Percentiles rank a stretch among this genome's conserved stretches.
phyloP scores from a whole-genome alignment of 371 early-diverging fungal species.

The Mortierella polycephala region DNA sequence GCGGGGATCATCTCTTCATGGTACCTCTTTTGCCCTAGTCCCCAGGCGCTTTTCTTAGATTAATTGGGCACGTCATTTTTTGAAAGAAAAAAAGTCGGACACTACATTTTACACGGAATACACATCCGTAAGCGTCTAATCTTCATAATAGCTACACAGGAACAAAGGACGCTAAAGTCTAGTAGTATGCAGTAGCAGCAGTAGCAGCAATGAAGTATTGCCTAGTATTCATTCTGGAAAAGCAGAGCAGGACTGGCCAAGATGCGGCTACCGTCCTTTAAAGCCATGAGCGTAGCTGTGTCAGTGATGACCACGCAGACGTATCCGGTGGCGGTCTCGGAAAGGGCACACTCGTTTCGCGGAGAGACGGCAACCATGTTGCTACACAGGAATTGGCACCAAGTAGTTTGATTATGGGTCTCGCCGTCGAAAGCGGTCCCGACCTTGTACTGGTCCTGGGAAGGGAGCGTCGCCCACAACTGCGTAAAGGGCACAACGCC shows the following conservation, averaged over 20 bases:
- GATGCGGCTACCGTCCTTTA: slow-evolving; percentile 18
- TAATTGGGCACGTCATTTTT: no score
- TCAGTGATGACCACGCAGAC: slow-evolving; percentile 34
- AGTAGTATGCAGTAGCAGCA: no score
- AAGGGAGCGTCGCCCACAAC: slow-evolving; percentile 4
- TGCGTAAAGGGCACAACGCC: slow-evolving; percentile 18
- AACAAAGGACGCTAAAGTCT: no score
- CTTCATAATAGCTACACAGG: no score
- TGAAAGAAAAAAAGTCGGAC: no score
- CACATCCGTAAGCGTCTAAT: no score
- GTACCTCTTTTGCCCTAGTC: no score
- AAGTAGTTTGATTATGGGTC: background rate
- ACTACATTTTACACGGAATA: no score
- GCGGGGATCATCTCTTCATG: no score
- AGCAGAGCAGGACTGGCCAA: slow-evolving; percentile 37
- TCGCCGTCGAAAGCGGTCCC: slow-evolving; percentile 5
- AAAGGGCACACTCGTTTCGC: slow-evolving; percentile 13
- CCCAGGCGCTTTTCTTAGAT: no score
- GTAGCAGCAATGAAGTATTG: background rate
- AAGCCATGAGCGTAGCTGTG: slow-evolving; percentile 17
- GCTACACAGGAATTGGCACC: slow-evolving; percentile 32
- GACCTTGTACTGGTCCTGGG: slow-evolving; percentile 3
- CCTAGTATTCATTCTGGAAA: slow-evolving; percentile 27
- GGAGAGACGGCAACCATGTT: slow-evolving; percentile 22
- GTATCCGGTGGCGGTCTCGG: slow-evolving; percentile 13